phyloP scores from a whole-genome alignment of 441 rosid species.

The Daphne laureola region DNA sequence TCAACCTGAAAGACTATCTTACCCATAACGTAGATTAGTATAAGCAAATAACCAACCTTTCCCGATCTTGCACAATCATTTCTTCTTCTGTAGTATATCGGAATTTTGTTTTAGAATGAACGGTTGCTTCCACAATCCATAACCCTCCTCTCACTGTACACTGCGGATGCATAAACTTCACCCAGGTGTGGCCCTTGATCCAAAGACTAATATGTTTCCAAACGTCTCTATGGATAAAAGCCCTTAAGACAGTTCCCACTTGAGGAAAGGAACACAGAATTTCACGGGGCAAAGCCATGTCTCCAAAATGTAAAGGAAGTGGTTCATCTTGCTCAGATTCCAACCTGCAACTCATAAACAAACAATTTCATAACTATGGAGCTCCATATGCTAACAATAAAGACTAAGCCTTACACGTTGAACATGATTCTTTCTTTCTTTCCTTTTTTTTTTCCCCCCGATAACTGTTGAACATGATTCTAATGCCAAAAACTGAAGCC shows the following conservation, averaged over 20 bases:
- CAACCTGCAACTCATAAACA: constrained; percentile 19
- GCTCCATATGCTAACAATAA: too few species aligned
- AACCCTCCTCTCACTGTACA: constrained; percentile 57
- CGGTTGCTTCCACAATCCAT: constrained; percentile 53
- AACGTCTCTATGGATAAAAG: constrained; percentile 28
- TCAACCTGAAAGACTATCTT: neutral
- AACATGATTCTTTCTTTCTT: too few species aligned
- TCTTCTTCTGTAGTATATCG: constrained; percentile 32
- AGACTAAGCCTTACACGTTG: too few species aligned
- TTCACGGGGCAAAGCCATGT: constrained; percentile 44
- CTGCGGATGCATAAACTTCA: constrained; percentile 40
- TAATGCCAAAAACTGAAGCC: too few species aligned
- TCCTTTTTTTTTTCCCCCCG: too few species aligned
- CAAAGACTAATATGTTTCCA: constrained; percentile 27
- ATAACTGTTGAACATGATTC: too few species aligned
- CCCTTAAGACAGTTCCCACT: constrained; percentile 63
- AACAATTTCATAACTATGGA: too few species aligned
- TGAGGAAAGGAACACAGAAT: constrained; percentile 52
- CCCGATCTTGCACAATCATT: constrained; percentile 25
- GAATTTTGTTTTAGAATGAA: constrained; percentile 29
- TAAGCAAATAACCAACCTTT: constrained; percentile 27
- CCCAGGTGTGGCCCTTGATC: constrained; percentile 52
- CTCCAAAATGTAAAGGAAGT: constrained; percentile 48
- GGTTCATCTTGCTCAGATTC: constrained; percentile 38
- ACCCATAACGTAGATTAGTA: too few species aligned